Evolutionary conservation across 1,284 basidiomycete genomes (phyloP), one percentile per base, ranked within the genome.

Genomic region (Cutaneotrichosporon sp.): DNA sequence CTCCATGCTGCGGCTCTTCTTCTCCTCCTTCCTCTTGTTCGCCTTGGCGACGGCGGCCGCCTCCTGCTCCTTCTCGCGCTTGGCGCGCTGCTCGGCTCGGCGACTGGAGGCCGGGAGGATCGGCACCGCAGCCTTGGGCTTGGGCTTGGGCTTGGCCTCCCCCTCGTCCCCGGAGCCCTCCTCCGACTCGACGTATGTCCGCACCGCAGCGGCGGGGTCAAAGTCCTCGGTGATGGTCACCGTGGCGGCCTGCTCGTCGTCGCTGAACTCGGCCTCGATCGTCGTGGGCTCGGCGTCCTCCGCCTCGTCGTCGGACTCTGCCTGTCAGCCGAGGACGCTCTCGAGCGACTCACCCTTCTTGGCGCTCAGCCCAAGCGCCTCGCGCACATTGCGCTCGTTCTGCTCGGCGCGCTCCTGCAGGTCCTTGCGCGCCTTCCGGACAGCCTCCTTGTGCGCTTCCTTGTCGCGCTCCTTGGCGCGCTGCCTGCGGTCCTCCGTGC

Each of bases 201-300:
- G 29, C 2, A 18, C 34, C 9, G 49, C 42, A 0, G 54, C n/a
- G 0, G 70, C 58, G 9, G 74, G 73, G 54, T 79, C 77, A 58
- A 80, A 80, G 59, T 80, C 79, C 51, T 81, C 79, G 6, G 69
- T 71, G 59, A 81, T 79, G 22, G 79, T 80, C 14, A 81, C 79
- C 0, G 76, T 76, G 1, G 79, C 80, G 31, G 74, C 64, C 61
- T 79, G 75, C 42, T 80, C 78, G 31, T 75, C 78, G 65, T 80
- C 78, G 22, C 72, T 74, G 65, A 72, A 80, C 51, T 76, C 75
- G 14, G 67, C 71, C 62, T 78, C 75, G 38, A 63, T 59, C 53
- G 68, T 56, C 11, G 63, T 58, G 27, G 60, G 51, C 16, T 60
- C 69, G 16, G 66, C 66, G 0, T 69, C 65, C 25, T 50, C 29